Percentiles rank a stretch among this genome's conserved stretches.
Conservation (phyloP, 1,284 basidiomycete species). For the Melampsora abietis-canadensis region DNA sequence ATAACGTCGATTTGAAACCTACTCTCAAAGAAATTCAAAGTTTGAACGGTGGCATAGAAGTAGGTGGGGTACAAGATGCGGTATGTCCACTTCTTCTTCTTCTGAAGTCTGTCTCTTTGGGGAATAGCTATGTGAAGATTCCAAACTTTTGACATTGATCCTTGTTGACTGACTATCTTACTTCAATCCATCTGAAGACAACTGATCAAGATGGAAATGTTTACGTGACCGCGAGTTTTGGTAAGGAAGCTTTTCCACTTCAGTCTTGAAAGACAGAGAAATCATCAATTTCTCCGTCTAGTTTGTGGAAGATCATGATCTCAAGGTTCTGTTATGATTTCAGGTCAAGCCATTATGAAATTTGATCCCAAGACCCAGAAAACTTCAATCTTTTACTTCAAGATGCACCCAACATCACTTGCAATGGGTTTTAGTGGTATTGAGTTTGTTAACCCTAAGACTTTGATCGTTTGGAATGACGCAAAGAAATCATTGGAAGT, state of each 20-base stretch:
- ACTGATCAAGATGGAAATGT: neutral
- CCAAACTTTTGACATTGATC: no score
- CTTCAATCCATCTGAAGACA: neutral
- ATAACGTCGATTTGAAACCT: neutral
- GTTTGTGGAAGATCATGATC: neutral
- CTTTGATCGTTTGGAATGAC: neutral
- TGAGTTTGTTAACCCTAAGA: neutral
- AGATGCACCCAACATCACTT: neutral
- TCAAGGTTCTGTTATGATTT: neutral
- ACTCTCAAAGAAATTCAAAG: neutral
- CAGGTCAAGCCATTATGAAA: neutral
- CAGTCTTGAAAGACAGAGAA: neutral
- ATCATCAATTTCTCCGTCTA: no score
- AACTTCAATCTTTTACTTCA: neutral
- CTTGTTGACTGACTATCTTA: no score
- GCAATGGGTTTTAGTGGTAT: neutral
- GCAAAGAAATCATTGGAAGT: neutral
- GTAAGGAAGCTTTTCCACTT: neutral
- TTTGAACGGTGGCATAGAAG: neutral
- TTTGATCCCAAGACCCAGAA: neutral
- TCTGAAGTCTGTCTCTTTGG: no score
- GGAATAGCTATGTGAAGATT: no score
- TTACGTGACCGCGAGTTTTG: neutral
- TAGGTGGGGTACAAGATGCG: neutral
- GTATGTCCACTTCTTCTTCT: neutral